A percentile compares a stretch with the other conserved stretches of the same genome.
Conservation (phyloP, 768 basidiomycete genomes). For the Neoboletus magnificus region DNA sequence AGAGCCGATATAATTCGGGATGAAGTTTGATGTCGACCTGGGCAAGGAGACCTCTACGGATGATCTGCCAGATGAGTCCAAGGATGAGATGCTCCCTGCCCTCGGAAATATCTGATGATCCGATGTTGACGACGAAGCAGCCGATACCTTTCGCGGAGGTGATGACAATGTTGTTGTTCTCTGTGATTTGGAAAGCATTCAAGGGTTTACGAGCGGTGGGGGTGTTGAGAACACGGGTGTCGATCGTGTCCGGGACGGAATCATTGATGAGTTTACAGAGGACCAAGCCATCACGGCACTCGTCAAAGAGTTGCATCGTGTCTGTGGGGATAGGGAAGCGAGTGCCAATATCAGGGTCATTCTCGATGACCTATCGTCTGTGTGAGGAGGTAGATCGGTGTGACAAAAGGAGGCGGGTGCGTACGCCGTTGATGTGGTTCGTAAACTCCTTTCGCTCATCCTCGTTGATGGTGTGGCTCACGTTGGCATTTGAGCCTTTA, state of each 20-base stretch:
- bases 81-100: conserved; percentile 96
- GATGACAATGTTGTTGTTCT: conserved; percentile 99
- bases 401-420: conserved; percentile 26
- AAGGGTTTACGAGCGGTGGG: conserved; percentile 74
- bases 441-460: conserved; percentile 95
- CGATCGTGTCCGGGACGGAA: conserved; percentile 98
- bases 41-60: conserved; percentile 85
- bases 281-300: conserved; percentile 91
- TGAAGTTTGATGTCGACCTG: conserved; percentile 99
- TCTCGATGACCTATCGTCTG: conserved; percentile 72
- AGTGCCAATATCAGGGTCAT: conserved; percentile 78
- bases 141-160: conserved; percentile 97
- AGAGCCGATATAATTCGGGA: conserved; percentile 92
- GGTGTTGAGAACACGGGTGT: conserved; percentile 96
- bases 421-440: conserved; percentile 93
- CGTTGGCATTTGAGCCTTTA: conserved; percentile 91
- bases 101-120: conserved; percentile 86
- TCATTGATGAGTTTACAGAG: conserved; percentile 99
- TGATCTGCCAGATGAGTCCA: conserved; percentile 98
- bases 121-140: conserved; percentile 98
- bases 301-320: conserved; percentile 98
- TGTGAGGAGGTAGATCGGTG: conserved; percentile 7
- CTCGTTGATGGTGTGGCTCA: conserved; percentile 96
- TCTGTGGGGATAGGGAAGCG: conserved; percentile 91
- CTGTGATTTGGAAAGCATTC: conserved; percentile 98